Percentiles rank a stretch among this genome's conserved stretches.
These are phyloP conservation scores for Zarea fungicola DNA, from an alignment of 2,329 filamentous ascomycete genomes.

Conservation along the genomic window DNA sequence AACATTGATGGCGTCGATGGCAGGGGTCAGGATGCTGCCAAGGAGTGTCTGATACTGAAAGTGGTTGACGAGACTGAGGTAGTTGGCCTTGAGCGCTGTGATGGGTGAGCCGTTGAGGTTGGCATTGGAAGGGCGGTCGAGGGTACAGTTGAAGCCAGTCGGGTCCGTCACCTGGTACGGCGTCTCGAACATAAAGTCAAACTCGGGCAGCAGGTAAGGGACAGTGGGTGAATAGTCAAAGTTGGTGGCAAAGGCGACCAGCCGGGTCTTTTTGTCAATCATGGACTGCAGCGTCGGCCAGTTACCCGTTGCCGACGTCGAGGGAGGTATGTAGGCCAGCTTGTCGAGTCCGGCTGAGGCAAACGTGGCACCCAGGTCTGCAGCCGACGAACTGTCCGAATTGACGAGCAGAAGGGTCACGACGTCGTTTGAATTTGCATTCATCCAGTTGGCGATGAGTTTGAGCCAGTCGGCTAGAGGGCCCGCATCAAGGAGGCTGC, in stretches of 20 bases:
- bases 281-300: slow-evolving; percentile 72
- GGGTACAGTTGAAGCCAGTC: slow-evolving; percentile 65
- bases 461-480: slow-evolving; percentile 58
- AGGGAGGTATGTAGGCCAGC: slow-evolving; percentile 55
- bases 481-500: slow-evolving; percentile 64
- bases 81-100: slow-evolving; percentile 50
- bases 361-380: slow-evolving; percentile 51
- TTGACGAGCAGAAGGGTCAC: slow-evolving; percentile 72
- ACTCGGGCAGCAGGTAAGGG: slow-evolving; percentile 60
- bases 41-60: slow-evolving; percentile 60
- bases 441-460: slow-evolving; percentile 63
- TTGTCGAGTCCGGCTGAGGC: slow-evolving; percentile 53
- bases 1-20: slow-evolving; percentile 51
- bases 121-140: slow-evolving; percentile 53
- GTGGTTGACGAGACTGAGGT: slow-evolving; percentile 74
- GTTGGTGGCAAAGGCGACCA: slow-evolving; percentile 65
- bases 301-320: slow-evolving; percentile 33
- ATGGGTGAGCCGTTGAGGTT: slow-evolving; percentile 39
- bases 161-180: slow-evolving; percentile 58
- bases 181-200: slow-evolving; percentile 67
- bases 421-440: slow-evolving; percentile 65
- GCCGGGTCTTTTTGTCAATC: slow-evolving; percentile 58
- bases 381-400: slow-evolving; percentile 52
- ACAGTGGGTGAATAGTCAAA: slow-evolving; percentile 35
- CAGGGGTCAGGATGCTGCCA: slow-evolving; percentile 55